phyloP scores from a whole-genome alignment of 176 grass and related monocot genomes.

The Puya raimondii region DNA sequence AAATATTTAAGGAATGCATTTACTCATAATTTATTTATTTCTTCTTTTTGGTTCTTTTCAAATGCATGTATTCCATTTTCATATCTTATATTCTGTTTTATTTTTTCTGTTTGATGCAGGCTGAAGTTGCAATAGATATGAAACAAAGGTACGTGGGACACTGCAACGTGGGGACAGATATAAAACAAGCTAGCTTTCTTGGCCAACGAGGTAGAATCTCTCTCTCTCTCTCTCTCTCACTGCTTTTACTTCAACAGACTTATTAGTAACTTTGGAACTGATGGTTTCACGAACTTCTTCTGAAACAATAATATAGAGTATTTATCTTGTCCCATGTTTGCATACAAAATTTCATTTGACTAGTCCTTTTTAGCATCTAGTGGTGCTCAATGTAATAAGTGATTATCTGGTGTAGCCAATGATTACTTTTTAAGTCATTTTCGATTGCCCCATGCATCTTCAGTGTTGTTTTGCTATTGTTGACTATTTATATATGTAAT shows the following conservation, averaged over 20 bases:
- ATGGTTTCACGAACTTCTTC: too few species aligned
- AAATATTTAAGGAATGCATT: neutral
- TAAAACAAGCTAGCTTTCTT: slow-evolving; percentile 98
- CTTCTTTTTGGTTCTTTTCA: neutral
- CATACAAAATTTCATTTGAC: too few species aligned
- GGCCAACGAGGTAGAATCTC: slow-evolving; percentile 53
- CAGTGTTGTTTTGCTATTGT: too few species aligned
- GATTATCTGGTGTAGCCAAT: too few species aligned
- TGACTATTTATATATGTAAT: too few species aligned
- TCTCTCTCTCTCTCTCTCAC: slow-evolving; percentile 20
- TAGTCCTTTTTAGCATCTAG: too few species aligned
- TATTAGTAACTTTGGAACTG: too few species aligned
- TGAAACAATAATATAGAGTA: too few species aligned
- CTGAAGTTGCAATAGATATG: slow-evolving; percentile 82
- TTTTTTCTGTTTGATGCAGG: slow-evolving; percentile 42
- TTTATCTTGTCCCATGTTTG: too few species aligned
- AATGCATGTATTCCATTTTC: neutral
- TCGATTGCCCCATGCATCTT: too few species aligned
- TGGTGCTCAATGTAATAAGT: too few species aligned
- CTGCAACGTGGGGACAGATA: slow-evolving; percentile 92
- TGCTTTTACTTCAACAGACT: slow-evolving; percentile 8
- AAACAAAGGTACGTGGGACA: slow-evolving; percentile 96
- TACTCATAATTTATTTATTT: neutral
- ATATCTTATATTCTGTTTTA: slow-evolving; percentile 18
- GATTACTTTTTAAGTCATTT: too few species aligned